Base-by-base conservation (phyloP, 1,139 yeast genomes). In the Hyphopichia khmerensis region DNA sequence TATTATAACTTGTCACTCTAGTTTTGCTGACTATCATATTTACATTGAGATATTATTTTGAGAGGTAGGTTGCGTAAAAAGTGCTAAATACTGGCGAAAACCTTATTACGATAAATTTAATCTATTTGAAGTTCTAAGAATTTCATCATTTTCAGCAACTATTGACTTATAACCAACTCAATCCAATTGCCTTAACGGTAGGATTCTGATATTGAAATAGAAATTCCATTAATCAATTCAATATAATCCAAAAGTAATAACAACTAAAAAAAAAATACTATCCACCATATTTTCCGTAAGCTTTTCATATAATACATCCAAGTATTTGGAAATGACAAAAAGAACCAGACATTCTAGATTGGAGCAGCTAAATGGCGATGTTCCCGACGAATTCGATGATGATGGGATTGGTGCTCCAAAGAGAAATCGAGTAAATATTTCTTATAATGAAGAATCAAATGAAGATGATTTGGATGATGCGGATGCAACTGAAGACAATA, bases 371-470 rank as follows among this genome's bases (percentile, higher is more conserved):
- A 33, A 39, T 29, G 37, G 37, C 9, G 41, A 33, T 10, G 8
- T 21, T 8, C 37, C 37, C 23, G 31, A 39, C 8, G 43, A 34
- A 40, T 2, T n/a, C 16, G 56, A 50, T 16, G 56, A 48, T 5
- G 61, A 53, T 23, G 59, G 48, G 31, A 55, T 54, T 21, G 51
- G 36, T 10, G 44, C 31, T 45, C 43, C 29, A 41, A 35, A 13
- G 33, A 38, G 36, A 35, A 36, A 17, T 42, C 45, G 18, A 44
- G 38, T 32, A 42, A 43, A 38, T 27, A 32, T 36, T 33, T 23
- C 40, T 10, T 53, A 47, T 24, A 59, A 50, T 36, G 55, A 49
- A 35, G 40, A 53, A 3, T 33, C 27, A 38, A 48, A 56, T 37
- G 50, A 38, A 43, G 48, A 47, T 40, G 47, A 53, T 49, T 47